A percentile compares a stretch with the other conserved stretches of the same genome.
Evolutionary conservation across 208 protist genomes (phyloP).

Genomic region (Trypanosoma cruzi): DNA sequence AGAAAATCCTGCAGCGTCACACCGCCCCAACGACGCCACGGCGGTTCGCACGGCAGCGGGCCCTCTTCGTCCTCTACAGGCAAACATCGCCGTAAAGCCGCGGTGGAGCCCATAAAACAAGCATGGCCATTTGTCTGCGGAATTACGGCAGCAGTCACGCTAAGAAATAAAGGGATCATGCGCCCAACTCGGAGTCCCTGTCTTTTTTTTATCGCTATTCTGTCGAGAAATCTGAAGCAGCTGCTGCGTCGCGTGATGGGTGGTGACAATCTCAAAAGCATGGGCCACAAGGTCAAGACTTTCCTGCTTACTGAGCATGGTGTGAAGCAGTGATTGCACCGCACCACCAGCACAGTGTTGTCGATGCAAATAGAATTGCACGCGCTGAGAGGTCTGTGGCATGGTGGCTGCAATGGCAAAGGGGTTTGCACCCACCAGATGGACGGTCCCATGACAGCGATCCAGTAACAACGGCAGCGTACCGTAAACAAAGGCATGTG

Average conservation of each 20-base stretch:
- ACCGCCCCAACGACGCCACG: conserved; percentile 4
- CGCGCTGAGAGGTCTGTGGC: conserved; percentile 13
- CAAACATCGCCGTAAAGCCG: background rate
- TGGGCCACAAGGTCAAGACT: conserved; percentile 6
- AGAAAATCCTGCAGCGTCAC: conserved; percentile 24
- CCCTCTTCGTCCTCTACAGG: background rate
- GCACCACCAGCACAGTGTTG: conserved; percentile 30
- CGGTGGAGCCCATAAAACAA: conserved; percentile 14
- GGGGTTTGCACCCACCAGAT: conserved; percentile 29
- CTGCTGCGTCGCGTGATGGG: conserved; percentile 24
- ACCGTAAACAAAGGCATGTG: conserved; percentile 16
- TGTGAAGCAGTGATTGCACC: conserved; percentile 29
- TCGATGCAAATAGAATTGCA: conserved; percentile 37
- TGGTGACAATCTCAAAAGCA: conserved; percentile 14
- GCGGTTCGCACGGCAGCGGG: conserved; percentile 5
- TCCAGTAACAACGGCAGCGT: conserved; percentile 31
- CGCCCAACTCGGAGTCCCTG: background rate
- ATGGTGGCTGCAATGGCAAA: conserved; percentile 36
- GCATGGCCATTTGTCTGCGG: background rate
- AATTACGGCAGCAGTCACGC: background rate
- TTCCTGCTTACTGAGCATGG: conserved; percentile 28
- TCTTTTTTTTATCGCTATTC: background rate
- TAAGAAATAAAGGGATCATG: background rate
- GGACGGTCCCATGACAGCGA: conserved; percentile 11
- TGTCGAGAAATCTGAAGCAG: background rate